These are phyloP conservation scores for Isoetes engelmannii DNA, from an alignment of 83 land plant genomes.

Conservation along the genomic window DNA sequence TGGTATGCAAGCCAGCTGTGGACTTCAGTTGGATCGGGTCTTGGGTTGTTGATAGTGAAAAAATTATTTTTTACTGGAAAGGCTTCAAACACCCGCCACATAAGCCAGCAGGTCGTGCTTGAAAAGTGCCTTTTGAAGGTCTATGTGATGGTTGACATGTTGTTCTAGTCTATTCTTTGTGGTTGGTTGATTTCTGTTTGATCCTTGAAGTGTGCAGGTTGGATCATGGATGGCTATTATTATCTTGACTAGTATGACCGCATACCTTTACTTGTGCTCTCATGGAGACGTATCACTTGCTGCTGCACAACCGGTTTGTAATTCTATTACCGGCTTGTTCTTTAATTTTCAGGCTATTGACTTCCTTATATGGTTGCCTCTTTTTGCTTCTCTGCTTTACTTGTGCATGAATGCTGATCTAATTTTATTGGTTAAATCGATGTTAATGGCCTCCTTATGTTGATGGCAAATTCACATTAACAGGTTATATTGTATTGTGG, in stretches of 20 bases:
- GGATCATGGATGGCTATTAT: slow-evolving; percentile 90
- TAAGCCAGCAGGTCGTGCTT: too few species aligned
- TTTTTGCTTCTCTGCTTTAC: background rate
- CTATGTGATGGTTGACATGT: too few species aligned
- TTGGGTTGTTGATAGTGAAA: too few species aligned
- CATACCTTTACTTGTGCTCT: slow-evolving; percentile 82
- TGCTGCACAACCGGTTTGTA: slow-evolving; percentile 90
- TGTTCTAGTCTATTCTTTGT: background rate
- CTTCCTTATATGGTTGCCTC: background rate
- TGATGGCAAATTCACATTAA: background rate
- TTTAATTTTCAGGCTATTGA: background rate
- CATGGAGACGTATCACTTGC: slow-evolving; percentile 69
- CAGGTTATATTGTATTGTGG: slow-evolving; percentile 77
- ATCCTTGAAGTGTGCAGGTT: slow-evolving; percentile 41
- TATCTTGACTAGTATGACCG: slow-evolving; percentile 90
- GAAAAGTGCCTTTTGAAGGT: too few species aligned
- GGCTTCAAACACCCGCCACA: too few species aligned
- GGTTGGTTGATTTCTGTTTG: background rate
- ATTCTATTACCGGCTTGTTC: slow-evolving; percentile 23
- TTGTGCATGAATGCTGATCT: background rate
- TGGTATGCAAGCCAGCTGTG: too few species aligned
- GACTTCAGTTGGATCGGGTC: too few species aligned
- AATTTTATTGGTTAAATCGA: background rate
- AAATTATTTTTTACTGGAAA: too few species aligned
- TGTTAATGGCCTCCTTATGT: too few species aligned